Conservation (phyloP, 805 yeast genomes). For the Naumovozyma castellii region DNA sequence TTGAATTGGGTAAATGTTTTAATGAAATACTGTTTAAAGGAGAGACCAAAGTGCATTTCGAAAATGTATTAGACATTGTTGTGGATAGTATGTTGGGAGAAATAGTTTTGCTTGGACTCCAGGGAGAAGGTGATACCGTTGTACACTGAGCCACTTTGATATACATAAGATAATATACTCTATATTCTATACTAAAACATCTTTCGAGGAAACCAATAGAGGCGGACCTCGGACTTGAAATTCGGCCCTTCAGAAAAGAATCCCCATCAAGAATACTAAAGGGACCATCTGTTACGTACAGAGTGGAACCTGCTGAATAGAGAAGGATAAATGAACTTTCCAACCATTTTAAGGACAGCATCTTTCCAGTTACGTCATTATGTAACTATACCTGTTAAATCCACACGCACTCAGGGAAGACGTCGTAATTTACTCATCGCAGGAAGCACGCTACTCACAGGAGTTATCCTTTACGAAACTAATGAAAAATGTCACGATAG, state of each 20-base stretch:
- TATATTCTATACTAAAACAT: too few relatives aligned
- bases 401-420: background rate
- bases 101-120: constrained; percentile 19
- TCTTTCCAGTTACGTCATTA: background rate
- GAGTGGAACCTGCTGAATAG: too few relatives aligned
- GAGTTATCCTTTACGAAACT: constrained; percentile 17
- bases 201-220: too few relatives aligned
- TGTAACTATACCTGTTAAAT: background rate
- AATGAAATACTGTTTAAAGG: constrained; percentile 36
- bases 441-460: constrained; percentile 5
- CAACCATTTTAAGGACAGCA: background rate
- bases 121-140: constrained; percentile 21
- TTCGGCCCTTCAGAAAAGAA: too few relatives aligned
- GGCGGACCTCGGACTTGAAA: too few relatives aligned
- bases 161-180: too few relatives aligned
- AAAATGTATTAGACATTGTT: constrained; percentile 19
- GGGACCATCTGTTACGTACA: too few relatives aligned
- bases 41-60: constrained; percentile 23
- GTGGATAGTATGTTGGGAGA: constrained; percentile 21
- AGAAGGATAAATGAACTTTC: background rate
- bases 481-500: constrained; percentile 21
- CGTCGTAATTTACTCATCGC: background rate
- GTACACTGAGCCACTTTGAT: constrained; percentile 12
- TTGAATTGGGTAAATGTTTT: constrained; percentile 36
- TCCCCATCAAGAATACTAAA: too few relatives aligned